These are phyloP conservation scores for Lentinus brumalis DNA, from an alignment of 768 basidiomycete species.

Conservation along the genomic window DNA sequence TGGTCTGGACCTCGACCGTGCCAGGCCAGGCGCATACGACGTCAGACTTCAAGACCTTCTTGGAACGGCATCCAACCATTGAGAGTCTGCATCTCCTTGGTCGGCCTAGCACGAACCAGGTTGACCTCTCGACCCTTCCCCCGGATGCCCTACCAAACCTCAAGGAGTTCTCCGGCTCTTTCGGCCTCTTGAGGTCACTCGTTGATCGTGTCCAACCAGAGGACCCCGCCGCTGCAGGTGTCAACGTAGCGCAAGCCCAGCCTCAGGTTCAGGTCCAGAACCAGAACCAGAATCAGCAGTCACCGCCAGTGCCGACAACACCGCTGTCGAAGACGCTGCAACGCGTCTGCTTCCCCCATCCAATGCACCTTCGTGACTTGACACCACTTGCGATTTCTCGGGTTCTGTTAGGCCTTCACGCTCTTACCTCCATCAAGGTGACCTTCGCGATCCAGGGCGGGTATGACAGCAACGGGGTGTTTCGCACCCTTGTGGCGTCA, in stretches of 20 bases:
- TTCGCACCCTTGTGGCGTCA: constrained; percentile 64
- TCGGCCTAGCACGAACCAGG: constrained; percentile 48
- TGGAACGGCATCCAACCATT: constrained; percentile 63
- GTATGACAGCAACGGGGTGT: constrained; percentile 71
- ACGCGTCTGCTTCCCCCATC: constrained; percentile 63
- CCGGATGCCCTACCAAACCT: constrained; percentile 49
- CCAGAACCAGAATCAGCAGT: constrained; percentile 11
- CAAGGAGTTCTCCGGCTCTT: constrained; percentile 64
- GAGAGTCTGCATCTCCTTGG: constrained; percentile 26
- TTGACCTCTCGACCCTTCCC: constrained; percentile 52
- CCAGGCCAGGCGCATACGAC: constrained; percentile 39
- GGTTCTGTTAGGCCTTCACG: constrained; percentile 57
- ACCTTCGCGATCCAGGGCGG: constrained; percentile 67
- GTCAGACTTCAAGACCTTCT: constrained; percentile 64
- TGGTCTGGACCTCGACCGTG: constrained; percentile 55
- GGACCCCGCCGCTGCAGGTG: background rate
- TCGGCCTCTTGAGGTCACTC: constrained; percentile 66
- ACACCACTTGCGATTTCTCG: constrained; percentile 62
- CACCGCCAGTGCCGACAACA: constrained; percentile 32
- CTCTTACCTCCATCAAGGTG: constrained; percentile 60
- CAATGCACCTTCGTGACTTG: constrained; percentile 67
- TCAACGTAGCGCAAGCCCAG: background rate
- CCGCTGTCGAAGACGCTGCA: constrained; percentile 41
- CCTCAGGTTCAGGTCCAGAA: constrained; percentile 7
- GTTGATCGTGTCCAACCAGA: constrained; percentile 32